phyloP scores from a whole-genome alignment of 805 yeast genomes.

The Candida rishiriensis region DNA sequence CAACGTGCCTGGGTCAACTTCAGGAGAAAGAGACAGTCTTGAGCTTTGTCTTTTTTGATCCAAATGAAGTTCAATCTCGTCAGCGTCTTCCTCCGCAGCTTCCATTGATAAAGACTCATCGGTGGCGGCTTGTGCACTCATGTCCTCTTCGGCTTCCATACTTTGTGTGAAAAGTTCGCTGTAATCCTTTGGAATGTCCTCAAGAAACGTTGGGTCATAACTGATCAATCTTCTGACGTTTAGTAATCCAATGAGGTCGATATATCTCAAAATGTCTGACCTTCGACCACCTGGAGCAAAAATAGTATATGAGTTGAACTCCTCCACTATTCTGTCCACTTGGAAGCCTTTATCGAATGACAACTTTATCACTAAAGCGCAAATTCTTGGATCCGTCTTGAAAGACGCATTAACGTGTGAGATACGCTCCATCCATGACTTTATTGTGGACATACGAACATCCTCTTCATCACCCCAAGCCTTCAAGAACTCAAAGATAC shows the following conservation, averaged over 20 bases:
- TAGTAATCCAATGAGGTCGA: conserved; percentile 43
- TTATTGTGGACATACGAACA: conserved; percentile 18
- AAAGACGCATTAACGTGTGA: conserved; percentile 13
- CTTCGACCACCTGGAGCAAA: conserved; percentile 20
- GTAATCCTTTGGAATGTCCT: conserved; percentile 23
- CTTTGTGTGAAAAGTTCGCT: conserved; percentile 16
- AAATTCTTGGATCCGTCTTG: conserved; percentile 23
- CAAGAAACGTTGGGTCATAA: conserved; percentile 18
- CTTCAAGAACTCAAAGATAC: conserved; percentile 60
- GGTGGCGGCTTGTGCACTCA: conserved; percentile 6
- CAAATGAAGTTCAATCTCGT: background rate
- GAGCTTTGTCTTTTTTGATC: background rate
- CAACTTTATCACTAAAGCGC: conserved; percentile 27
- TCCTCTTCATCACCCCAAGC: conserved; percentile 29
- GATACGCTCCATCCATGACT: conserved; percentile 24
- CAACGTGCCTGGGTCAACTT: conserved; percentile 34
- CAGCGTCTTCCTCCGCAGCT: background rate
- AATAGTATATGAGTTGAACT: conserved; percentile 15
- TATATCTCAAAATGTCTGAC: conserved; percentile 35
- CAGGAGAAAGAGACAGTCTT: conserved; percentile 1
- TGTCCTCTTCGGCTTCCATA: background rate
- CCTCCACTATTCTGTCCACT: conserved; percentile 10
- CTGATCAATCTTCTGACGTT: conserved; percentile 36
- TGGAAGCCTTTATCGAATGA: conserved; percentile 21
- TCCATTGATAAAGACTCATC: background rate